A percentile compares a stretch with the other conserved stretches of the same genome.
These are phyloP conservation scores for Penicillium lagena DNA, from an alignment of 495 filamentous ascomycete species.

Conservation along the genomic window DNA sequence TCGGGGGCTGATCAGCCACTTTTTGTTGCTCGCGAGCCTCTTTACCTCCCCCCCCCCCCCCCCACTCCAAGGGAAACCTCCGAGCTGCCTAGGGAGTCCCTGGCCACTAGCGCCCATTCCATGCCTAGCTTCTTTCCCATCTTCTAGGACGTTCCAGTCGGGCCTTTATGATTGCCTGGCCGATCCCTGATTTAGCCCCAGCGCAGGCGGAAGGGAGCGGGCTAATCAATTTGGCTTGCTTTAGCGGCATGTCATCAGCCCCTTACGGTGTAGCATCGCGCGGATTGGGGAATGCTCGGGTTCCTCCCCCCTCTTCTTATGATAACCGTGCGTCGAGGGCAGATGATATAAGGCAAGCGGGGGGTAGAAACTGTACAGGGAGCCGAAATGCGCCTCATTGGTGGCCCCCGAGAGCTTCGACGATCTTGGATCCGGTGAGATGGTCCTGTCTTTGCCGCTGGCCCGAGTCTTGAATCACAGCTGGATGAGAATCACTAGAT, in stretches of 20 bases:
- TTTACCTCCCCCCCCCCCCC: background rate
- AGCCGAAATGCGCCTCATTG: background rate
- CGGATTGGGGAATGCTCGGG: conserved; percentile 7
- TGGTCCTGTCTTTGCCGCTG: too few species aligned
- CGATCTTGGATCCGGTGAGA: too few species aligned
- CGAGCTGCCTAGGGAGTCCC: background rate
- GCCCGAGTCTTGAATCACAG: too few species aligned
- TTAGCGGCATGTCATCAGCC: conserved; percentile 24
- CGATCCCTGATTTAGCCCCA: conserved; percentile 7
- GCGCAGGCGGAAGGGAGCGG: conserved; percentile 16
- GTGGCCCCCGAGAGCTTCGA: too few species aligned
- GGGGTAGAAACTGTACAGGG: background rate
- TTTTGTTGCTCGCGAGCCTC: conserved; percentile 9
- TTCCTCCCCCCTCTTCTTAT: background rate
- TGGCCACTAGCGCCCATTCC: too few species aligned
- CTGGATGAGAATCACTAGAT: too few species aligned
- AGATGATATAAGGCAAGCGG: conserved; percentile 1
- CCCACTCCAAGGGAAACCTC: conserved; percentile 9
- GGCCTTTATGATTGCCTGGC: background rate
- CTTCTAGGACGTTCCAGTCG: background rate
- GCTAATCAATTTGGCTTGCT: conserved; percentile 17
- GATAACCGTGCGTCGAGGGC: background rate
- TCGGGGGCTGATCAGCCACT: conserved; percentile 9
- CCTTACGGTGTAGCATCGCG: conserved; percentile 19
- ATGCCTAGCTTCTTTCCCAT: background rate